Percentiles rank a stretch among this genome's conserved stretches.
These are phyloP conservation scores for Lactuca sativa DNA, from an alignment of 129 eudicot genomes.

Conservation along the genomic window DNA sequence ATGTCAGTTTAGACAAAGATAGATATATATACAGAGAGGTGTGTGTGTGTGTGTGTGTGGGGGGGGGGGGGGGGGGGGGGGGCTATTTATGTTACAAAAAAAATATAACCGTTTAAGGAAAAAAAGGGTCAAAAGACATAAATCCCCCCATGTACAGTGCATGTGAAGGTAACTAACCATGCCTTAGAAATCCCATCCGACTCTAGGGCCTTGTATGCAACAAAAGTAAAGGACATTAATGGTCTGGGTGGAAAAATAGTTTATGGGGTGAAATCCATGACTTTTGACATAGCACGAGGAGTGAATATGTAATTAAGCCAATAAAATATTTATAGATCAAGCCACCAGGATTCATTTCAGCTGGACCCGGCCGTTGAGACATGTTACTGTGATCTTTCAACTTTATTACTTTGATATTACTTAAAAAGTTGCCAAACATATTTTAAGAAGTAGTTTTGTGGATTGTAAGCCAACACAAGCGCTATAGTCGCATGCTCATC, in stretches of 20 bases:
- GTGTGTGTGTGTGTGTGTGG: too few relatives aligned
- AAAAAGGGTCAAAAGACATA: too few relatives aligned
- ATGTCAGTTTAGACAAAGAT: too few relatives aligned
- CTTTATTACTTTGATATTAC: not conserved
- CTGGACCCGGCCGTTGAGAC: not conserved
- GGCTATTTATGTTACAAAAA: too few relatives aligned
- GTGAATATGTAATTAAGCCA: not conserved
- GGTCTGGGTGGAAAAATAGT: not conserved
- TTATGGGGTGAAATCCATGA: too few relatives aligned
- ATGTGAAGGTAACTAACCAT: too few relatives aligned
- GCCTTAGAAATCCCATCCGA: too few relatives aligned
- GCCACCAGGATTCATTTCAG: not conserved
- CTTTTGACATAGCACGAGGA: not conserved
- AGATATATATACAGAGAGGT: too few relatives aligned
- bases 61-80: too few relatives aligned
- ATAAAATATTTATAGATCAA: not conserved
- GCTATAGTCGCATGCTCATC: slow-evolving; percentile 43
- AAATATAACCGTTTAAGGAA: too few relatives aligned
- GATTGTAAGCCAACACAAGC: slow-evolving; percentile 39
- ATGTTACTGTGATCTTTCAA: not conserved
- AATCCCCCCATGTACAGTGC: too few relatives aligned
- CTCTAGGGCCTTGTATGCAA: not conserved
- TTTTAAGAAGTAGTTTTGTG: slow-evolving; percentile 5
- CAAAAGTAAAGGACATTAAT: not conserved
- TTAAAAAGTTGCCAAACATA: not conserved